phyloP scores from a whole-genome alignment of 2,329 filamentous ascomycete species.

The Tolypocladium amazonense region DNA sequence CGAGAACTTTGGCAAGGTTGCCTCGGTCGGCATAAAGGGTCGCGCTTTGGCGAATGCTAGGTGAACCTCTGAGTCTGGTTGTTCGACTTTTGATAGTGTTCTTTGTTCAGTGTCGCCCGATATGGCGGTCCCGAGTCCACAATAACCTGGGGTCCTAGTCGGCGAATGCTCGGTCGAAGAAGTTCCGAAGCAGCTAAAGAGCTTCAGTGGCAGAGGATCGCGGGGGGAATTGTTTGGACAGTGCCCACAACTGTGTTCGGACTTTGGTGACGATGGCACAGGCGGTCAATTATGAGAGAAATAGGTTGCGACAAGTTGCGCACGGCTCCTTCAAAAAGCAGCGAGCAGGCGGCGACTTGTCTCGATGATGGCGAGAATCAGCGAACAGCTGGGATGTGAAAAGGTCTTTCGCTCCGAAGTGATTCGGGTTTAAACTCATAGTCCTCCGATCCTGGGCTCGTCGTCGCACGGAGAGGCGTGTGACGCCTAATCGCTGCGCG shows the following conservation, averaged over 20 bases:
- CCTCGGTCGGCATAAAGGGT: neutral
- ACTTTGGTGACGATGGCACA: neutral
- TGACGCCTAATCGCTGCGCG: neutral
- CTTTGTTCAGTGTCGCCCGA: neutral
- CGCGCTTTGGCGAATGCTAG: neutral
- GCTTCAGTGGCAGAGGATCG: neutral
- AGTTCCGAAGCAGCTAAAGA: neutral
- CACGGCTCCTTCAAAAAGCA: neutral
- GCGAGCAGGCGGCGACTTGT: neutral
- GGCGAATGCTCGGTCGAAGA: too few relatives aligned
- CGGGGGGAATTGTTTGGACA: neutral
- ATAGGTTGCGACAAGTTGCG: neutral
- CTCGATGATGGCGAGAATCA: neutral
- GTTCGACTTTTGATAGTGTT: neutral
- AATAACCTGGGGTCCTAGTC: neutral
- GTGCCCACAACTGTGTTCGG: neutral
- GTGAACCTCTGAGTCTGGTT: neutral
- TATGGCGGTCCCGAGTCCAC: neutral
- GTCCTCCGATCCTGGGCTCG: neutral
- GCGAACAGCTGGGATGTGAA: neutral
- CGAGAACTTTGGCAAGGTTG: neutral
- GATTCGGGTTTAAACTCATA: neutral
- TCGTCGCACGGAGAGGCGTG: neutral
- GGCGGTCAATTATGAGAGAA: neutral
- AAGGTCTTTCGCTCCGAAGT: neutral